Evolutionary conservation across 1,284 basidiomycete genomes (phyloP), one percentile per base, ranked within the genome.

Genomic region (Volvariella surrecta): DNA sequence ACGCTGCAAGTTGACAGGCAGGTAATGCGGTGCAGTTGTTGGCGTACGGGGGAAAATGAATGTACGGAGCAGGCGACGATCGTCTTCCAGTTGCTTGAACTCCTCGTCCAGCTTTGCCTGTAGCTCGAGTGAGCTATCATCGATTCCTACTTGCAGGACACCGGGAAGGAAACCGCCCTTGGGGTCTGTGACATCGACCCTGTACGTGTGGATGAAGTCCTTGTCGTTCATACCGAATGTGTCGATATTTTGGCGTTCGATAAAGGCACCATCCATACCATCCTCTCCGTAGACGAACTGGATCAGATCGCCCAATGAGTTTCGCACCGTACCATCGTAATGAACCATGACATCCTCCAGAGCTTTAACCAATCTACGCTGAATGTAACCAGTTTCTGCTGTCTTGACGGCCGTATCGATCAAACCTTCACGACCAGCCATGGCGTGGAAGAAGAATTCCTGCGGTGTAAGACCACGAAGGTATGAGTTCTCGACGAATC

Each of bases 401-500:
- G 96, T 99, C 72, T 99, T 99, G 66, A 99, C 94, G 21, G 96
- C 96, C 1, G 96, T 99, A 75, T 99, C 96, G 56, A 99, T 98
- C 43, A 99, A 69, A 76, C 96, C 96, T 64, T 99, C 96, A 57
- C 96, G 87, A 70, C 96, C 96, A 56, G 95, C 95, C 96, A 99
- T 99, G 45, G 96, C 96, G 67, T 99, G 96, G 82, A 99, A 99
- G 77, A 99, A 99, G 76, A 94, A 99, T 60, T 99, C 96, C 55
- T 98, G 94, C 0, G 96, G 94, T 0, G 95, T 99, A 49, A 99
- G 63, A 39, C 96, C 96, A 52, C 95, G 87, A 21, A 99, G 73
- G 58, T 99, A 99, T n/a, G 96, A 99, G 63, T 99, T 99, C 62
- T 99, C 96, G 49, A 99, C 95, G 63, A 99, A 99, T 8, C 96